Evolutionary conservation across 176 grass and related monocot species (phyloP).

Genomic region (Alopecurus myosuroides): DNA sequence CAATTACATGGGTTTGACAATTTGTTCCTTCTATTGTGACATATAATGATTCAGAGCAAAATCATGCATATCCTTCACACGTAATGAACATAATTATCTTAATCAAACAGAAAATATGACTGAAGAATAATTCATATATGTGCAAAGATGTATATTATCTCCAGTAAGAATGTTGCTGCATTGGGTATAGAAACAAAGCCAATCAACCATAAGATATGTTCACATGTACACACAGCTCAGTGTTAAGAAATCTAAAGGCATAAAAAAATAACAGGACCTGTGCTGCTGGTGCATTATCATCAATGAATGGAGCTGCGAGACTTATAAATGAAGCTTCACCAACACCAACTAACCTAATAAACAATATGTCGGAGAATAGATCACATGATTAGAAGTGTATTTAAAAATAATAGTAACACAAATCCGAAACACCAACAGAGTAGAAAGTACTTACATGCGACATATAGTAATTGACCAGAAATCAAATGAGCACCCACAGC

Average conservation of each 20-base stretch:
- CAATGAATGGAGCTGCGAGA: constrained; percentile 95
- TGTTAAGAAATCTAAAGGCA: constrained; percentile 8
- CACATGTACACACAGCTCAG: neutral
- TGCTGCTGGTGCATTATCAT: constrained; percentile 86
- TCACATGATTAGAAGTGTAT: constrained; percentile 2
- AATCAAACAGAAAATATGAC: neutral
- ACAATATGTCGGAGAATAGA: constrained; percentile 7
- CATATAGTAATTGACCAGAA: constrained; percentile 99
- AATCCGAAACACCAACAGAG: constrained; percentile 5
- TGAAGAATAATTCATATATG: neutral
- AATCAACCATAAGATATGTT: constrained; percentile 9
- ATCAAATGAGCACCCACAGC: constrained; percentile 88
- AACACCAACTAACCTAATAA: constrained; percentile 95
- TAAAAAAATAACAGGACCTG: constrained; percentile 49
- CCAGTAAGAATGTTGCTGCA: neutral
- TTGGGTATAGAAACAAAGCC: neutral
- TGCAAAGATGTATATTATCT: neutral
- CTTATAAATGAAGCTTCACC: constrained; percentile 99
- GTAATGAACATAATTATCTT: neutral
- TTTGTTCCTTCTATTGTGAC: neutral
- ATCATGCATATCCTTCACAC: neutral
- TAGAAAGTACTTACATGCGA: constrained; percentile 67
- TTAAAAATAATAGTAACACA: constrained; percentile 5
- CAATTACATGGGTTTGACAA: neutral
- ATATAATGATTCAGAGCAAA: neutral